Percentiles rank a stretch among this genome's conserved stretches.
phyloP scores from a whole-genome alignment of 768 basidiomycete genomes.

The Russula brevipes region DNA sequence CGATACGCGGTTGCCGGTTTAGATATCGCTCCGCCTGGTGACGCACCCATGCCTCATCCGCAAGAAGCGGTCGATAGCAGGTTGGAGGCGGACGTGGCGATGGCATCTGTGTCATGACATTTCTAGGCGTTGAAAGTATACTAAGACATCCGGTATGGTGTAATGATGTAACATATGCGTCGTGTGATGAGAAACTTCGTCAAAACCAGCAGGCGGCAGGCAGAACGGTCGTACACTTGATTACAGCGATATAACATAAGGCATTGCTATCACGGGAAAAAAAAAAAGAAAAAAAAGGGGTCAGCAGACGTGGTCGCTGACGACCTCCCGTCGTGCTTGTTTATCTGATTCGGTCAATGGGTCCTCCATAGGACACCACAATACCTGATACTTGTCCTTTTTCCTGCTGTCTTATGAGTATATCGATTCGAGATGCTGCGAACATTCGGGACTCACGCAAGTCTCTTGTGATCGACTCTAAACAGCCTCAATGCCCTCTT shows the following conservation, averaged over 20 bases:
- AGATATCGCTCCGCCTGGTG: slow-evolving; percentile 33
- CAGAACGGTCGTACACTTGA: background rate
- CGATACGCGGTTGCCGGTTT: slow-evolving; percentile 67
- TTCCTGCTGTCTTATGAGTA: slow-evolving; percentile 36
- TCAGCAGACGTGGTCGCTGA: slow-evolving; percentile 39
- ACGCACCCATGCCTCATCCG: slow-evolving; percentile 39
- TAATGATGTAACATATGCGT: background rate
- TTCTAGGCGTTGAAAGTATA: background rate
- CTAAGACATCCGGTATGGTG: slow-evolving; percentile 2
- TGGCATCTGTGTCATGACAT: slow-evolving; percentile 30
- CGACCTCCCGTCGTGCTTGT: slow-evolving; percentile 45
- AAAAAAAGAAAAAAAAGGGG: background rate
- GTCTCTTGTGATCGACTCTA: slow-evolving; percentile 38
- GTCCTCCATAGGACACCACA: slow-evolving; percentile 70
- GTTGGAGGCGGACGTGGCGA: slow-evolving; percentile 41
- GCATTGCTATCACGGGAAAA: background rate
- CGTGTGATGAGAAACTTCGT: background rate
- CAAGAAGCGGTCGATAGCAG: slow-evolving; percentile 7
- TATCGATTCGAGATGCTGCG: background rate
- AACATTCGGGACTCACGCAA: slow-evolving; percentile 38
- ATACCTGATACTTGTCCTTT: slow-evolving; percentile 67
- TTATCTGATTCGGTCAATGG: slow-evolving; percentile 56
- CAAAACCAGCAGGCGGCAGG: background rate
- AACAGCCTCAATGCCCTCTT: slow-evolving; percentile 43
- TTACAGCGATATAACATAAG: background rate